phyloP scores from a whole-genome alignment of 1,284 basidiomycete species.

The Ganoderma sinense region DNA sequence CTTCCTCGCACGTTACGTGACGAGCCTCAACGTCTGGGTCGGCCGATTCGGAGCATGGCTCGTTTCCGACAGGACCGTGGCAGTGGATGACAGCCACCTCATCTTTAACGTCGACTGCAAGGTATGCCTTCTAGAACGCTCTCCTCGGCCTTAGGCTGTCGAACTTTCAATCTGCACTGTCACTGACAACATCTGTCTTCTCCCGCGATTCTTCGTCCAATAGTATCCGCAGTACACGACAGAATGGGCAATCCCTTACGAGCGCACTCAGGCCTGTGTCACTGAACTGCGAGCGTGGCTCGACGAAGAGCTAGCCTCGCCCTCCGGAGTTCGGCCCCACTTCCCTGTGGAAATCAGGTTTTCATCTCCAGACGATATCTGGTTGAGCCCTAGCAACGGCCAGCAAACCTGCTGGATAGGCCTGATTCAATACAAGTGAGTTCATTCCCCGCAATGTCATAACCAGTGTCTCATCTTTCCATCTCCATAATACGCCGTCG shows the following conservation, averaged over 20 bases:
- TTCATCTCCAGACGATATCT: constrained; percentile 90
- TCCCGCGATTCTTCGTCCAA: constrained; percentile 14
- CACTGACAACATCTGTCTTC: constrained; percentile 13
- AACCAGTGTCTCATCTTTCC: constrained; percentile 12
- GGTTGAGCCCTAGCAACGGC: constrained; percentile 89
- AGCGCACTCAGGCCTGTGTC: constrained; percentile 71
- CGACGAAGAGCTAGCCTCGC: constrained; percentile 69
- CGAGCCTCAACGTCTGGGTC: constrained; percentile 61
- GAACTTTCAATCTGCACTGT: constrained; percentile 3
- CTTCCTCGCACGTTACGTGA: constrained; percentile 70
- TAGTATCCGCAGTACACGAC: constrained; percentile 90
- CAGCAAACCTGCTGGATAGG: constrained; percentile 93
- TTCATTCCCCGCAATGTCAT: constrained; percentile 20
- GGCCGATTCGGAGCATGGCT: constrained; percentile 71
- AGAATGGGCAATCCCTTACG: constrained; percentile 91
- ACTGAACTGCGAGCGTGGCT: constrained; percentile 82
- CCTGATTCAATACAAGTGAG: constrained; percentile 94
- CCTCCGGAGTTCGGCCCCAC: constrained; percentile 84
- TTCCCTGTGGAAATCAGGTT: constrained; percentile 96
- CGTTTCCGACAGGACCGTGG: constrained; percentile 52
- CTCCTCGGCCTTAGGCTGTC: constrained; percentile 37
- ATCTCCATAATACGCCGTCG: constrained; percentile 1
- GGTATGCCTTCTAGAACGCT: constrained; percentile 46
- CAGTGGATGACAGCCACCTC: constrained; percentile 77
- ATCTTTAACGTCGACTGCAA: constrained; percentile 89